Evolutionary conservation across 2,329 filamentous ascomycete species (phyloP), one percentile per base, ranked within the genome.

Genomic region (Penicillium fuscoglaucum): DNA sequence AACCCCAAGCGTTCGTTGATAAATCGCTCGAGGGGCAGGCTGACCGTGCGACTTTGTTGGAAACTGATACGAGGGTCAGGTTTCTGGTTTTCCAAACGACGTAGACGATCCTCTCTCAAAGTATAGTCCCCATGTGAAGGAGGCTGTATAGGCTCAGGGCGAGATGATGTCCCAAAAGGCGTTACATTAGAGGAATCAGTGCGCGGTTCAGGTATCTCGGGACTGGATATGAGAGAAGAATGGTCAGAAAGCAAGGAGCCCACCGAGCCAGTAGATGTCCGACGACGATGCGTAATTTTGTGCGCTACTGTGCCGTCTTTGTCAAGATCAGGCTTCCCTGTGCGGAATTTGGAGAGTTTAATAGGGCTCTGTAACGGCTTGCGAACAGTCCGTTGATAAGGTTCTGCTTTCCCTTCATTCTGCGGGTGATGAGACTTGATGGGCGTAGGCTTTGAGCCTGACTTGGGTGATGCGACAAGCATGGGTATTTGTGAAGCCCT

Each of bases 11-110:
- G 65, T 45, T 76, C 75, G 44, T 76, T 75, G 47, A 77, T 76
- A 41, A 76, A 77, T 3, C 74, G 71, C 57, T 76, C 70, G 12
- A 77, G 61, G 21, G 74, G 74, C 43, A 76, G 58, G 58, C 74
- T 77, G 10, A 75, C 71, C 0, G 69, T 64, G 28, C 72, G 65
- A 48, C 61, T 70, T 44, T 72, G 69, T n/a, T 68, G 61, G 24
- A 72, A 68, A 1, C 61, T 44, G 4, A 66, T 56, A 24, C 63
- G 60, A 26, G 64, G 61, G 5, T 67, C 66, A 15, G 60, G 35
- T 46, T 69, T 70, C 19, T 67, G 61, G 40, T 61, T 59, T 8
- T 74, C 66, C 5, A 75, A 40, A 28, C 64, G 68, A 40, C 70
- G 65, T 6, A 75, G 62, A 37, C 65, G 68, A 29, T 69, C 70